Base-by-base conservation (phyloP, 495 filamentous ascomycete species). In the Hypomontagnella monticulosa region DNA sequence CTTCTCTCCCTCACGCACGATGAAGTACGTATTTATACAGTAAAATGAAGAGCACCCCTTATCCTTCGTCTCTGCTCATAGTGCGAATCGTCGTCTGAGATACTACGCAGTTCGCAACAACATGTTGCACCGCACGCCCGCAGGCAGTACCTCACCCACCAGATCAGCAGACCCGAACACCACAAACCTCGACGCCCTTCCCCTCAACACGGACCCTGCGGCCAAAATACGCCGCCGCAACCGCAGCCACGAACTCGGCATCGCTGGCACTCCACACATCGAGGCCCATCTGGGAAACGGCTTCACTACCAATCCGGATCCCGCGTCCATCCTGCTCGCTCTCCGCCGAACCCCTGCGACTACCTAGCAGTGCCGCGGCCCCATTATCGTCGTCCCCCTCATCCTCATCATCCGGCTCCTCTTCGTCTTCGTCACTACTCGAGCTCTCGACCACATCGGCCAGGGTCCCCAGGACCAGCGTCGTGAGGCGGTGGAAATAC, bases 401-500 rank as follows among this genome's bases (percentile, higher is more conserved):
- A 55, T 58, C 63, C 30, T 69, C 61, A 0, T 79, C 79, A 3
- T 71, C 74, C 8, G 36, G 36, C 36, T 54, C 69, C 19, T 66
- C 66, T 27, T 80, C 77, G 49, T 80, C 76, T 46, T 83, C 72
- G 32, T 83, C 80, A 4, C 87, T 84, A 51, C 84, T 83, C 0
- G 71, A 77, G 48, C 79, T 82, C 20, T 89, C 87, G 15, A 91
- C 81, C 10, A 92, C 83, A 44, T 91, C 88, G 0, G 88, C 85
- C 10, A 97, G 73, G 1, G 85, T 87, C 1, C 82, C 80, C 42
- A 99, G 76, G 30, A 96, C 81, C 47, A 87, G 80, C 0, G 85
- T 84, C 0, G 94, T 97, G 27, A 95, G 76, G 3, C 92, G 86
- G 73, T 96, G 95, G 79, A 99, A 99, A 74, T 95, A 97, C 0